Evolutionary conservation across 1,139 yeast genomes (phyloP).

Genomic region (Candida mesenterica): DNA sequence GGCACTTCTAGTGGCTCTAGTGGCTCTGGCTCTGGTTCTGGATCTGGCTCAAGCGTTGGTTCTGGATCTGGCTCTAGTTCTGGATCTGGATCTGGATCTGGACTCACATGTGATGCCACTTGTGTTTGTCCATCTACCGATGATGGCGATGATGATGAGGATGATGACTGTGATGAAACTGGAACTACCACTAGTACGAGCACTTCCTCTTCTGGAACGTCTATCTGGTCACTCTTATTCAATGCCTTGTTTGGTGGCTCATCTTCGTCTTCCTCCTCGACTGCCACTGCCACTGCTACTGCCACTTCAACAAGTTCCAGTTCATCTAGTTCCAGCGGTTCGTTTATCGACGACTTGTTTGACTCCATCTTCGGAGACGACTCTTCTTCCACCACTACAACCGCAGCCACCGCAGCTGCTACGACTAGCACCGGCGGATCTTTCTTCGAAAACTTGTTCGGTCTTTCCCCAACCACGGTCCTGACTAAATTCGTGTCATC

Average conservation of each 20-base stretch:
- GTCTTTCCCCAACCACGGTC: constrained; percentile 1
- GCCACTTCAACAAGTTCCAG: constrained; percentile 4
- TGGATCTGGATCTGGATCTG: constrained; percentile 7
- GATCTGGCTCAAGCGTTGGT: constrained; percentile 11
- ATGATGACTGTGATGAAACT: constrained; percentile 6
- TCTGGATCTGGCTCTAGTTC: constrained; percentile 10
- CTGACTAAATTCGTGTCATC: not conserved
- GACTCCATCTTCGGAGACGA: constrained; percentile 11
- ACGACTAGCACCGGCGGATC: constrained; percentile 4
- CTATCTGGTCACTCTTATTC: constrained; percentile 9
- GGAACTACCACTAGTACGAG: not conserved
- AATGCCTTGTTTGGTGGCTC: constrained; percentile 14
- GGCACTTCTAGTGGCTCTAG: constrained; percentile 1
- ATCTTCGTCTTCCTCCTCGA: constrained; percentile 3
- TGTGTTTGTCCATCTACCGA: constrained; percentile 6
- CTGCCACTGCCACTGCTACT: constrained; percentile 4
- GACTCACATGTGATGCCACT: constrained; percentile 8
- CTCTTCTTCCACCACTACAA: constrained; percentile 7
- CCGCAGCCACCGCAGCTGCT: constrained; percentile 8
- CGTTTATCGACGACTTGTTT: constrained; percentile 13
- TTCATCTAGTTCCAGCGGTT: constrained; percentile 4
- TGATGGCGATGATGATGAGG: constrained; percentile 7
- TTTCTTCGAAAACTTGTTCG: not conserved
- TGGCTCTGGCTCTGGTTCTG: constrained; percentile 8
- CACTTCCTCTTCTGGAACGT: not conserved